Evolutionary conservation across 805 yeast species (phyloP).

Genomic region (Lipomyces yamanashiensis): DNA sequence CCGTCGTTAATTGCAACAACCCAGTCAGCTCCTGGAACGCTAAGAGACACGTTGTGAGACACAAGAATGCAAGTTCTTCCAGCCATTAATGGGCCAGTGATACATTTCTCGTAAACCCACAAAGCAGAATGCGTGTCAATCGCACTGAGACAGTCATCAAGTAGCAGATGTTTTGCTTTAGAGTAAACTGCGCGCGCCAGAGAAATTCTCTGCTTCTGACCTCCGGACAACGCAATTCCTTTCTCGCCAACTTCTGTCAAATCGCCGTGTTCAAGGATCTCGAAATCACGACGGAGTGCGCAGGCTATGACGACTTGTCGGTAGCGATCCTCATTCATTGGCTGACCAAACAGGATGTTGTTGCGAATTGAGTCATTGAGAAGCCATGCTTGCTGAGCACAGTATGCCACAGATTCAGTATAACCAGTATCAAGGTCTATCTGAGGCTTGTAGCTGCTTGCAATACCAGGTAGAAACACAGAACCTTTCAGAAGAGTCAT

Average conservation of each 20-base stretch:
- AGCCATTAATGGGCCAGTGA: conserved; percentile 84
- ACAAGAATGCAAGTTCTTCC: conserved; percentile 88
- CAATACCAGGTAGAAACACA: conserved; percentile 75
- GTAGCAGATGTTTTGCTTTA: conserved; percentile 72
- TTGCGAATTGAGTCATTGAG: conserved; percentile 84
- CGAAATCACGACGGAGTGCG: conserved; percentile 83
- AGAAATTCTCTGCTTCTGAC: conserved; percentile 95
- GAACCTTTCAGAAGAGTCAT: conserved; percentile 63
- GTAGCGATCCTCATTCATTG: conserved; percentile 78
- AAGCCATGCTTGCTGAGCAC: conserved; percentile 80
- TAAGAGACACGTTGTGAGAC: conserved; percentile 89
- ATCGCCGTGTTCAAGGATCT: conserved; percentile 86
- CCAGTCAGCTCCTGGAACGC: conserved; percentile 78
- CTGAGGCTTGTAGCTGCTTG: conserved; percentile 64
- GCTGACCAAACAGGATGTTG: conserved; percentile 80
- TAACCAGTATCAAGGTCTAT: conserved; percentile 76
- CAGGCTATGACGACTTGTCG: conserved; percentile 82
- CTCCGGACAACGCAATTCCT: conserved; percentile 95
- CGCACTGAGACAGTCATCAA: conserved; percentile 95
- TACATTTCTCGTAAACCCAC: conserved; percentile 89
- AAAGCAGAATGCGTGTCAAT: conserved; percentile 96
- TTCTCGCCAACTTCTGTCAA: conserved; percentile 95
- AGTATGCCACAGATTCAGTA: conserved; percentile 65
- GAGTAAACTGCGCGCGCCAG: conserved; percentile 94
- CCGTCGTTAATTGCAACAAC: conserved; percentile 87